Base-by-base conservation (phyloP, 2,329 filamentous ascomycete genomes). In the Zalaria obscura region DNA sequence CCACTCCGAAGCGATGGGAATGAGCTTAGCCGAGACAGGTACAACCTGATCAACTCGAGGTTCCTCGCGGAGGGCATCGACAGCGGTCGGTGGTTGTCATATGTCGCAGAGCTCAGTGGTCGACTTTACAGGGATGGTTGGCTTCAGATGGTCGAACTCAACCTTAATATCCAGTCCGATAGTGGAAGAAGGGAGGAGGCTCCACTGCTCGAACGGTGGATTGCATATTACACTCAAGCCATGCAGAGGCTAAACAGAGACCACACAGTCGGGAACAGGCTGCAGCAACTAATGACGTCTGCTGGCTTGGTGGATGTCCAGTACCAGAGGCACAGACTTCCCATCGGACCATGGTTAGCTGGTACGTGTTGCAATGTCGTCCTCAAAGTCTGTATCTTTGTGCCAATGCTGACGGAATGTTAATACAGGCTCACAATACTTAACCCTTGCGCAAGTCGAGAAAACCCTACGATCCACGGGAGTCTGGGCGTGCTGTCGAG, bases 71-170 rank as follows among this genome's bases (percentile, higher is more conserved):
- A 76, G 25, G 86, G 84, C 0, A 83, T 93, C 52, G 71, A 88
- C 53, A 65, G 68, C 43, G 64, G 69, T 47, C 73, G 85, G 57
- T 95, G 88, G 88, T 62, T 66, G 42, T 69, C 70, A 28, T 94
- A 93, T 59, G 61, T 93, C 48, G 67, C 69, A 50, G 88, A 94
- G 51, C 82, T 93, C 45, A 73, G 76, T 49, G 70, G 75, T 25
- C 71, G 86, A 6, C 65, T 88, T 47, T 80, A 76, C 39, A 80
- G 78, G 4, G 81, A 79, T 2, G 87, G 88, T 1, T 94, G 86
- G 85, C 73, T 83, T 45, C 86, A 94, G 55, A 79, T 93, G 72
- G 75, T 84, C n/a, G 88, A 94, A 55, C 74, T 88, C 52, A 86
- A 93, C 54, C 80, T 80, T 58, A 85, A 86, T 48, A 78, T 84